phyloP scores from a whole-genome alignment of 2,329 filamentous ascomycete species.

The Coniochaeta sp. region DNA sequence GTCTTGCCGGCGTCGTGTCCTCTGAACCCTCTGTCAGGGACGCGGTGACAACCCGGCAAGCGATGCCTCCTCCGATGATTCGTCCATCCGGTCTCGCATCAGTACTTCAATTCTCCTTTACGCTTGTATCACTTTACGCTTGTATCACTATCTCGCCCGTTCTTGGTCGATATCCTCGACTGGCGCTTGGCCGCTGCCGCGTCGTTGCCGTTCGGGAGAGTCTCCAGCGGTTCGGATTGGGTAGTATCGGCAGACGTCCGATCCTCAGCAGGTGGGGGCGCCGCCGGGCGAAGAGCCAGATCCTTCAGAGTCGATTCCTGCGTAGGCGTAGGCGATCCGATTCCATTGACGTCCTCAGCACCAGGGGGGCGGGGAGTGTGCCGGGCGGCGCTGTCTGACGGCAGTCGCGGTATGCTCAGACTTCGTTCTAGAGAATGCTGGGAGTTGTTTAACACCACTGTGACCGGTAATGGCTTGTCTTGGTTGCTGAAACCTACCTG shows the following conservation, averaged over 20 bases:
- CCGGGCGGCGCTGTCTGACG: not conserved
- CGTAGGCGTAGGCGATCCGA: not conserved
- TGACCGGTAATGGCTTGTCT: not conserved
- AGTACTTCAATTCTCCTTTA: not conserved
- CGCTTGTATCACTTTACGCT: constrained; percentile 6
- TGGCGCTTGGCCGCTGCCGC: constrained; percentile 6
- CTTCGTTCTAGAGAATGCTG: not conserved
- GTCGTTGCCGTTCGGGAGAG: not conserved
- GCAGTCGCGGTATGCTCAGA: not conserved
- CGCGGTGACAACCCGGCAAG: not conserved
- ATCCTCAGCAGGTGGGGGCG: not conserved
- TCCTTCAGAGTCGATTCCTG: not conserved
- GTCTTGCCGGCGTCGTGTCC: not conserved
- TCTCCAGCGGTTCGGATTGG: constrained; percentile 8
- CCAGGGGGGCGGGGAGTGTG: not conserved
- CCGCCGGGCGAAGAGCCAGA: not conserved
- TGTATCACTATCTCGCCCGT: constrained; percentile 4
- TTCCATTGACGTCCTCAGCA: not conserved
- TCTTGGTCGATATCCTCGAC: constrained; percentile 11
- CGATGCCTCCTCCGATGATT: not conserved
- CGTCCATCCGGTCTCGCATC: not conserved
- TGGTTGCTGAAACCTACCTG: not conserved
- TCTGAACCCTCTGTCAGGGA: not conserved
- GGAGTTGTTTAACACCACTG: not conserved
- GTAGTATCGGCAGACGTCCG: constrained; percentile 6